Base-by-base conservation (phyloP, 495 filamentous ascomycete species). In the Glonium stellatum region DNA sequence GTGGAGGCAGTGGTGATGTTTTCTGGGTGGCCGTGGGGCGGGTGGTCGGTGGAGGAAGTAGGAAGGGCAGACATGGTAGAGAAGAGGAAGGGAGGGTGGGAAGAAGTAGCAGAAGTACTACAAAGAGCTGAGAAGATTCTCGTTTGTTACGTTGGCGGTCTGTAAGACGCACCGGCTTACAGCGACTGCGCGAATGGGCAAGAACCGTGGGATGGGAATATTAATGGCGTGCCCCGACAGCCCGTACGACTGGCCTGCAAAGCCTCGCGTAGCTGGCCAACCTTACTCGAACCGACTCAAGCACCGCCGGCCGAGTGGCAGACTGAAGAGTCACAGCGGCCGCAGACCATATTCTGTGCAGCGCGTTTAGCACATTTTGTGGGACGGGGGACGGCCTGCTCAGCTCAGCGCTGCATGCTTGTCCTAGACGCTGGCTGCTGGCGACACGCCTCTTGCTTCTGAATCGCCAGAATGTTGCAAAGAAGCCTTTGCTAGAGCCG, bases 21-120 rank as follows among this genome's bases (percentile, higher is more conserved):
- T 6, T 31, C 27, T 31, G 27, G 27, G 27, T 31, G 27, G 27
- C 27, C 27, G 27, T 31, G 27, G 27, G 27, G 27, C 27, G 27
- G 27, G 27, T 31, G 27, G 60, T 62, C 60, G 63, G 68, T 69
- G 57, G 37, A 62, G 51, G 39, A 62, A 63, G 6, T 6, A 6
- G 27, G 27, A 31, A 23, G 39, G 23, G n/a, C 36, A 58, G 66
- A 64, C 68, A 70, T 70, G 55, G 46, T 64, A 51, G 49, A 62
- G 66, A 54, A 54, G 49, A 60, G 54, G 50, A 62, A 41, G 39
- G 37, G 49, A 42, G 54, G 37, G 55, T 35, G 55, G 50, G 37
- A 49, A 21, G 44, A 22, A 25, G 48, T 13, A 44, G 18, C 12
- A 44, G 39, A 44, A 18, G 39, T 44, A 44, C 39, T 4, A 44